phyloP scores from a whole-genome alignment of 2,329 filamentous ascomycete species.

The Penicillium sp. region DNA sequence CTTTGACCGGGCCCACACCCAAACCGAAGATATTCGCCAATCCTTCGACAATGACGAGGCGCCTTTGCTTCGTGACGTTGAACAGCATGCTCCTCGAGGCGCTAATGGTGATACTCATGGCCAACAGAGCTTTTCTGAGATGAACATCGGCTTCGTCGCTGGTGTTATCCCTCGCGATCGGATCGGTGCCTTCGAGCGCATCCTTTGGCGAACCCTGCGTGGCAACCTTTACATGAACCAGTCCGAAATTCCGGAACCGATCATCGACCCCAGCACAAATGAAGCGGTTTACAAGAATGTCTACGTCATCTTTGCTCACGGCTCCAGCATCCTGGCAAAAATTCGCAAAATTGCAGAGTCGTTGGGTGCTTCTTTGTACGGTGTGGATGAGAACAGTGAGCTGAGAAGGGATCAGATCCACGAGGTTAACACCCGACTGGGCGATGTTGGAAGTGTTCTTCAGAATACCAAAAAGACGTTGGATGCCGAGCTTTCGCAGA shows the following conservation, averaged over 20 bases:
- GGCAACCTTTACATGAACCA: slow-evolving; percentile 99
- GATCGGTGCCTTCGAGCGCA: slow-evolving; percentile 93
- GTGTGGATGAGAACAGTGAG: slow-evolving; percentile 96
- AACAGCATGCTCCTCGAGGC: slow-evolving; percentile 67
- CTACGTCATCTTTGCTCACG: slow-evolving; percentile 98
- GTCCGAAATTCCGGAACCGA: slow-evolving; percentile 91
- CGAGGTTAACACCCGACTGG: slow-evolving; percentile 90
- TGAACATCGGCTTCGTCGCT: slow-evolving; percentile 98
- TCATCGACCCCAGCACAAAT: slow-evolving; percentile 89
- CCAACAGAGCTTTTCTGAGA: slow-evolving; percentile 87
- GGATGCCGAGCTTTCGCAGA: slow-evolving; percentile 88
- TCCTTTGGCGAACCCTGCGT: slow-evolving; percentile 93
- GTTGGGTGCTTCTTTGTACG: slow-evolving; percentile 92
- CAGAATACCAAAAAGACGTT: slow-evolving; percentile 94
- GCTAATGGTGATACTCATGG: slow-evolving; percentile 64
- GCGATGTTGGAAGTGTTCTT: slow-evolving; percentile 88
- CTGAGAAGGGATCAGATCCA: slow-evolving; percentile 93
- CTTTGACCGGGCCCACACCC: slow-evolving; percentile 93
- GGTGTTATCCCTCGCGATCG: slow-evolving; percentile 93
- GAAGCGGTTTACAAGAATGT: slow-evolving; percentile 95
- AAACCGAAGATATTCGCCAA: slow-evolving; percentile 92
- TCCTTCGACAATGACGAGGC: slow-evolving; percentile 87
- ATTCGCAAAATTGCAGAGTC: slow-evolving; percentile 99
- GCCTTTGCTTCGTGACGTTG: slow-evolving; percentile 86
- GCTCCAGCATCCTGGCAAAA: slow-evolving; percentile 97